Evolutionary conservation across 2,329 filamentous ascomycete genomes (phyloP).

Genomic region (Colletotrichum cuscutae): DNA sequence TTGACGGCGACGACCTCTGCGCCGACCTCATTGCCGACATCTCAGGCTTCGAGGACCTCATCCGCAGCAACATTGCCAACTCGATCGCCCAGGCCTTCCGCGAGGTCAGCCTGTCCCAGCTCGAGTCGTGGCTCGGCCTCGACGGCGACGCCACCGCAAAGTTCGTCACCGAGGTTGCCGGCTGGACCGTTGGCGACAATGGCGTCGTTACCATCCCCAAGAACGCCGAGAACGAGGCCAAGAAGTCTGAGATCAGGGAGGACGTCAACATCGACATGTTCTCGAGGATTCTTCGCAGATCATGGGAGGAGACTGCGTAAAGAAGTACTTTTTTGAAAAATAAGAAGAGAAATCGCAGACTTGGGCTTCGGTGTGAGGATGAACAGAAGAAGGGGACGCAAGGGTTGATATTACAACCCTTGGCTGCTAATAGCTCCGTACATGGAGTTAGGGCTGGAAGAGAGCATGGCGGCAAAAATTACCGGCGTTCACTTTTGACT

Average conservation of each 20-base stretch:
- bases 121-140: constrained; percentile 82
- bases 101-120: constrained; percentile 73
- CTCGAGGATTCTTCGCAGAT: constrained; percentile 80
- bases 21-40: constrained; percentile 96
- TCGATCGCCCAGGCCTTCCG: constrained; percentile 86
- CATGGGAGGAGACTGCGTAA: constrained; percentile 84
- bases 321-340: neutral
- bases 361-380: constrained; percentile 11
- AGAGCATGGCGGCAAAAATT: constrained; percentile 38
- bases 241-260: constrained; percentile 94
- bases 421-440: constrained; percentile 31
- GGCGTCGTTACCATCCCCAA: constrained; percentile 79
- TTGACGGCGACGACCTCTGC: constrained; percentile 95
- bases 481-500: constrained; percentile 37
- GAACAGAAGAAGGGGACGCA: constrained; percentile 7
- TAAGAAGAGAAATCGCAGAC: neutral
- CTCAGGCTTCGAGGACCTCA: constrained; percentile 91
- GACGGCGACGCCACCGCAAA: constrained; percentile 75
- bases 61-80: constrained; percentile 88
- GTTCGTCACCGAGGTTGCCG: constrained; percentile 86
- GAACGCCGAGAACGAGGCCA: constrained; percentile 98
- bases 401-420: constrained; percentile 11
- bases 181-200: constrained; percentile 81
- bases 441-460: constrained; percentile 33
- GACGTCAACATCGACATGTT: constrained; percentile 94